Conservation (phyloP, 1,139 yeast species). For the Candida glucosophila region DNA sequence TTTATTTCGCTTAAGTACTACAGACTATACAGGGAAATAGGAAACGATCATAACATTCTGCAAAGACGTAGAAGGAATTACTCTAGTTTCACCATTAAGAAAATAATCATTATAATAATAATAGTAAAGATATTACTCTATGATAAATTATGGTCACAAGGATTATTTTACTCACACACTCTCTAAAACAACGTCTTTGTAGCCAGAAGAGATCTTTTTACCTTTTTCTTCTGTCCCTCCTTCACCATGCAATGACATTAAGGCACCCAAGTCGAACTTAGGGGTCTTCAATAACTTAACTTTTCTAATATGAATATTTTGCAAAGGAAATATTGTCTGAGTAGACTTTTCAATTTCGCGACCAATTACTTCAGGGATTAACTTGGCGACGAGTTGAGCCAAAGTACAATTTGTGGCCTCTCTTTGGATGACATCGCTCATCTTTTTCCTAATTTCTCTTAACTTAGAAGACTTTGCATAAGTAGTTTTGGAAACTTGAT, state of each 20-base stretch:
- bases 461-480: constrained; percentile 44
- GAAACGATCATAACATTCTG: too few relatives aligned
- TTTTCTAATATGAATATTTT: constrained; percentile 45
- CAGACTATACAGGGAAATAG: too few relatives aligned
- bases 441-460: constrained; percentile 44
- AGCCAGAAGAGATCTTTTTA: constrained; percentile 41
- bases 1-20: too few relatives aligned
- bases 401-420: constrained; percentile 42
- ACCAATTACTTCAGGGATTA: constrained; percentile 45
- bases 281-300: constrained; percentile 46
- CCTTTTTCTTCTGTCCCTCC: constrained; percentile 44
- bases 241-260: constrained; percentile 45
- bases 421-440: constrained; percentile 45
- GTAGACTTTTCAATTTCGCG: constrained; percentile 47
- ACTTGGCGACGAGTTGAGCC: constrained; percentile 43
- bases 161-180: constrained; percentile 21
- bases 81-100: too few relatives aligned
- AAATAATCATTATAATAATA: too few relatives aligned
- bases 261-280: constrained; percentile 45
- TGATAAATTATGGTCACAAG: background rate
- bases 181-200: constrained; percentile 47
- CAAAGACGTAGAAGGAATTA: too few relatives aligned
- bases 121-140: too few relatives aligned
- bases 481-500: constrained; percentile 43
- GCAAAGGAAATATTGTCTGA: constrained; percentile 43